Evolutionary conservation across 164 flowering plant species (phyloP), one percentile per base, ranked within the genome.

Genomic region (Akebia trifoliata): DNA sequence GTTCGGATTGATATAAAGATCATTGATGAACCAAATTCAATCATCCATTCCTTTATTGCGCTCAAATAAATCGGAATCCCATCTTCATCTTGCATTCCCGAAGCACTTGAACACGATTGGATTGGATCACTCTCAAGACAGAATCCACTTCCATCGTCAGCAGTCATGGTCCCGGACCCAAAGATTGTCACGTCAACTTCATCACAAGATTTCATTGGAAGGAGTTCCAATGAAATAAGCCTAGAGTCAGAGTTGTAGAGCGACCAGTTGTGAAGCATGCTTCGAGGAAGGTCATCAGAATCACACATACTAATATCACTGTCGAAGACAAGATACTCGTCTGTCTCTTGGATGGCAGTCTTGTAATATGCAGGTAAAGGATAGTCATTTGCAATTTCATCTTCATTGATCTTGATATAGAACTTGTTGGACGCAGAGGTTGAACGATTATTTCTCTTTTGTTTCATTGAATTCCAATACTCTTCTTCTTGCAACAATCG

Each of bases 41-140:
- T 93, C 84, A 78, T 64, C 98, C 98, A 93, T 65, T 93, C 97
- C 75, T 93, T 93, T 15, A 93, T 81, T 9, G 88, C 82, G 64
- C 98, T 90, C 75, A 93, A 52, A 77, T 73, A 93, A 26, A 87
- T 78, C 4, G 97, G 93, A 38, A 90, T 79, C 4, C 98, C 97
- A 72, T 76, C 81, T 26, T 53, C 71, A 56, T 68, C 67, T n/a
- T 67, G 63, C 8, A 47, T 66, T 42, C 59, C 84, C 21, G 81
- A 71, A 67, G 59, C 68, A 68, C 75, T 50, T 29, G 86, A 77
- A 34, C 81, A 71, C 26, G 82, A 72, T 36, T 69, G 68, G 15
- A 52, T 31, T 34, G 66, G 12, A 67, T 89, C 91, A 26, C 45
- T 54, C 22, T 85, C 95, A 57, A 77, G 67, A 67, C 72, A 71